These are phyloP conservation scores for Fomes fomentarius DNA, from an alignment of 1,284 basidiomycete species.

Conservation along the genomic window DNA sequence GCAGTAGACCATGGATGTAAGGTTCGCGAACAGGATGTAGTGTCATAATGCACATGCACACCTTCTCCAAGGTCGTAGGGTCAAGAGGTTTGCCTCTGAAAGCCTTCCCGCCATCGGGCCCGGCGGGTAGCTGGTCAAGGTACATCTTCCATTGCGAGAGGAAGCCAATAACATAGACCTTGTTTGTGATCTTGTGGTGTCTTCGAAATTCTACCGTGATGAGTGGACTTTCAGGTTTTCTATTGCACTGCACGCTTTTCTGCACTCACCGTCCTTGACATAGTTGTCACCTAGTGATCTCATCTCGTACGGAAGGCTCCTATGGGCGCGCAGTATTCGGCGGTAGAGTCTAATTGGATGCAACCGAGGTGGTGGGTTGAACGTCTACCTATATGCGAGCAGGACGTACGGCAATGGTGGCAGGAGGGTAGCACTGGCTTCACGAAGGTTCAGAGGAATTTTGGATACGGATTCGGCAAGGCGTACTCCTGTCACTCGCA, in stretches of 20 bases:
- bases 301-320: constrained; percentile 79
- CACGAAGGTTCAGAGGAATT: constrained; percentile 63
- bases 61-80: constrained; percentile 80
- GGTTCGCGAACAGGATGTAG: too few relatives aligned
- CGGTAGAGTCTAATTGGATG: constrained; percentile 69
- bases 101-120: constrained; percentile 39
- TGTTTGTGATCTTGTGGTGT: constrained; percentile 81
- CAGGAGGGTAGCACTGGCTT: constrained; percentile 72
- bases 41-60: constrained; percentile 35
- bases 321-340: constrained; percentile 79
- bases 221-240: background rate
- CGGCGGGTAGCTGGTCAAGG: constrained; percentile 69
- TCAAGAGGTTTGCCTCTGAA: constrained; percentile 79
- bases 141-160: constrained; percentile 93
- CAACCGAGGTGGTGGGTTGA: too few relatives aligned
- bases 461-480: constrained; percentile 68
- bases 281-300: constrained; percentile 87
- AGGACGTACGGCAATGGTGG: constrained; percentile 85
- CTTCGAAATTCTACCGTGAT: constrained; percentile 74
- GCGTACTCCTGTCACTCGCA: constrained; percentile 54
- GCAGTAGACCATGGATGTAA: background rate
- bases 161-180: constrained; percentile 90
- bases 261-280: constrained; percentile 75
- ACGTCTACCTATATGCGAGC: too few relatives aligned
- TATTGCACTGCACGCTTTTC: background rate